Base-by-base conservation (phyloP, 2,329 filamentous ascomycete genomes). In the Claviceps sp. region DNA sequence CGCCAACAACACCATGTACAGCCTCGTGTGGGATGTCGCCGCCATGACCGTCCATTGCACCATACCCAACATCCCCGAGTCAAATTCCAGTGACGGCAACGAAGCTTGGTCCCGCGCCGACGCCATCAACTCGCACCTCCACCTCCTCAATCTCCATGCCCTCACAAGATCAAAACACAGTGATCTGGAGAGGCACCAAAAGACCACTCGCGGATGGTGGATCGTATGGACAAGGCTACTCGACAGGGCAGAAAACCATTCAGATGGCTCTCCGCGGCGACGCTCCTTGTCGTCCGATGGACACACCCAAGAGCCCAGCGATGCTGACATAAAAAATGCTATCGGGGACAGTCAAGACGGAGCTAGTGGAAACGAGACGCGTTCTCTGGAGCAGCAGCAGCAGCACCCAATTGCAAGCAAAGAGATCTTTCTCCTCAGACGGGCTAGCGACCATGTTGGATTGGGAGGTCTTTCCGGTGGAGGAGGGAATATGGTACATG, bases 141-240 rank as follows among this genome's bases (percentile, higher is more conserved):
- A 85, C 58, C 72, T 85, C 11, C 70, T 86, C 30, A 77, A 76
- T 58, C 73, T 79, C 8, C 76, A 78, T 57, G 57, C 56, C 37
- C 55, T 60, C n/a, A 77, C 76, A 2, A 68, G 72, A 5, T 55
- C 59, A 13, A 64, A 61, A 2, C 64, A 70, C 38, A 64, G 65
- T 4, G 76, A 79, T 54, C 62, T 78, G 3, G 82, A 85, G 62
- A 72, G 78, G 20, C 84, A 80, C 1, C 78, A 76, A 59, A 84
- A 85, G 70, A 85, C 82, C 4, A 79, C 70, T 46, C 75, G 81
- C 37, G 82, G 81, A 1, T 85, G 81, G 79, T 85, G 82, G 82
- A 72, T 85, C 34, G 79, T 84, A 26, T 85, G 82, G 82, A 81
- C 74, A 47, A 71, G 79, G 24, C 67, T 83, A 22, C 60, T 75